Conservation (phyloP, 2,329 filamentous ascomycete genomes). For the Penicillium sp. region DNA sequence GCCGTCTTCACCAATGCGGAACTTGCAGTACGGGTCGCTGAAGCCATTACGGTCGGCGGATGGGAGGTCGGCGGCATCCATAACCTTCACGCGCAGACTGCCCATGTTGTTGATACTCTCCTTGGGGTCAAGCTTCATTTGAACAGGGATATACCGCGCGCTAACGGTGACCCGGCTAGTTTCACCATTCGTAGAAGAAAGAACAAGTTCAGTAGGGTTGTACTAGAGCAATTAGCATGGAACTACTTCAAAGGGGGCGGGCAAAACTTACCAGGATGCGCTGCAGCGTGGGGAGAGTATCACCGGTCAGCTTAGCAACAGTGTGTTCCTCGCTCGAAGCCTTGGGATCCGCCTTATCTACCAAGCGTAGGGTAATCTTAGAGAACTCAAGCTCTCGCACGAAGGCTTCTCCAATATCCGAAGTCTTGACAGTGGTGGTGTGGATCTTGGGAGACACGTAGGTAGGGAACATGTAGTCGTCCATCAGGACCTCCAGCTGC, state of each 20-base stretch:
- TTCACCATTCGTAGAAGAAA: constrained; percentile 77
- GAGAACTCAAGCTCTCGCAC: constrained; percentile 98
- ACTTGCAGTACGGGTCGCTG: constrained; percentile 96
- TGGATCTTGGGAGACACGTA: constrained; percentile 80
- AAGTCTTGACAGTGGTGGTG: constrained; percentile 71
- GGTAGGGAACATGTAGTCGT: constrained; percentile 91
- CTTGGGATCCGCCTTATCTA: constrained; percentile 76
- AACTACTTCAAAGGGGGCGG: neutral
- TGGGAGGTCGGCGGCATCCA: constrained; percentile 86
- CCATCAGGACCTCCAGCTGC: constrained; percentile 85
- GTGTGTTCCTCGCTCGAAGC: constrained; percentile 71
- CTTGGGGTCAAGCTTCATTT: constrained; percentile 90
- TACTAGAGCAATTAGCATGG: constrained; percentile 60
- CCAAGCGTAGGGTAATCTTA: constrained; percentile 82
- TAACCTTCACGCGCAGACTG: constrained; percentile 86
- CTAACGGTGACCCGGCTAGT: constrained; percentile 84
- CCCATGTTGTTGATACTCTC: constrained; percentile 99
- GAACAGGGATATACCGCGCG: constrained; percentile 90
- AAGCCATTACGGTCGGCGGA: constrained; percentile 94
- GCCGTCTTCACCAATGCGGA: constrained; percentile 84
- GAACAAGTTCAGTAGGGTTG: constrained; percentile 79
- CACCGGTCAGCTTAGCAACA: constrained; percentile 80
- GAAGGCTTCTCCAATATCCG: constrained; percentile 94
- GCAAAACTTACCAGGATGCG: constrained; percentile 73
- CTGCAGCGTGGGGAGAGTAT: constrained; percentile 84